Evolutionary conservation across 352 stramenopile species (phyloP), one percentile per base, ranked within the genome.

Genomic region (Halophytophthora polymorphica): DNA sequence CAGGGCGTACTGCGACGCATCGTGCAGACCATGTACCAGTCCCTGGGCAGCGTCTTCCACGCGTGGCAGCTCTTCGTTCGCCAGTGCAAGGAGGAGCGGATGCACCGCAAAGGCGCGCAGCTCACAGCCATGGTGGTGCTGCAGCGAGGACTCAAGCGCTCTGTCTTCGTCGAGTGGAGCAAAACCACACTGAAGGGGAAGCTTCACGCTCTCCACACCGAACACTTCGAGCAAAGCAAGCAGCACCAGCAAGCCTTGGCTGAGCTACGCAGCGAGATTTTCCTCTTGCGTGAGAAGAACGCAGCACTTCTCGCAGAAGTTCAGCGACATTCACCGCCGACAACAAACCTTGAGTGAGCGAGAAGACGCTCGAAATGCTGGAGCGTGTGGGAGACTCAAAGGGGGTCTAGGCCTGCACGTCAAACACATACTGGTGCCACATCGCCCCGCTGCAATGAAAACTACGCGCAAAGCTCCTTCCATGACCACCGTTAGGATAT

Each of bases 81-180:
- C 8, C 52, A 66, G 4, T 55, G 54, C 17, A 56, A 52, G 15
- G 71, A 82, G 4, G 71, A 85, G 42, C 53, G 71, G 4, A 50
- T 85, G 34, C 64, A 70, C 25, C 57, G 63, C 19, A 85, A 85
- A 50, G 73, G 68, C 1, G 71, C 71, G 0, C 68, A 85, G 40
- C 50, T 85, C 21, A 82, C 73, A 12, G 65, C 71, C 2, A 76
- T 74, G 66, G 61, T 85, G 13, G 56, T 85, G 14, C 56, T 77
- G 29, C 73, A 82, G 45, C 70, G 71, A 7, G 71, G 71, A 2
- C 71, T 76, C 22, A 50, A 75, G 22, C 71, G 73, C 2, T 55
- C 62, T n/a, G 59, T 73, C 11, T 85, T 85, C 43, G 58, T 80
- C 29, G 73, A 72, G 45, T 85, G 73, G 73, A 76, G 58, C 50